Evolutionary conservation across 495 filamentous ascomycete species (phyloP), one percentile per base, ranked within the genome.

Genomic region (Letharia lupina): DNA sequence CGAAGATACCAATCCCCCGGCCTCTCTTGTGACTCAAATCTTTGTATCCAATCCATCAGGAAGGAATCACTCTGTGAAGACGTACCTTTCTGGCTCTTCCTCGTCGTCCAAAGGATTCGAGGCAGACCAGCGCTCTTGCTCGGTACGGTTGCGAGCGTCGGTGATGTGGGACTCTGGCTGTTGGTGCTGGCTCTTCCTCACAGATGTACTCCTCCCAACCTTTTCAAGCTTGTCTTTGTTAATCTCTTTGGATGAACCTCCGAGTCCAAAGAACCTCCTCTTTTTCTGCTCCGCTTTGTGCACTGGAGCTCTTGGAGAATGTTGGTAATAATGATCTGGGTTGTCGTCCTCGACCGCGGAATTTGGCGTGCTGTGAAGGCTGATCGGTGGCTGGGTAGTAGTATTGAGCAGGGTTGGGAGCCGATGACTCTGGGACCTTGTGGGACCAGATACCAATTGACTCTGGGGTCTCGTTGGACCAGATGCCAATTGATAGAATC

Each of bases 151-250:
- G 39, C 40, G 60, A 13, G 52, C 15, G 54, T 65, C 57, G 4
- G 45, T 40, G 50, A 67, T 57, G 35, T 69, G 61, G 35, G 66
- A 63, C 39, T 64, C 52, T 37, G 52, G 39, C 40, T 65, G 50
- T 39, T 67, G 50, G 28, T 52, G 31, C 41, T 67, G 64, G 20
- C 65, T 59, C 58, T 70, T 69, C 37, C 62, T 69, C 42, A 73
- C 67, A 3, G 71, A 73, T 68, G 69, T 69, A 31, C 64, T 68
- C 54, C 71, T 67, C 54, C 69, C 71, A 62, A 73, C 57, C 47
- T 70, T 67, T 57, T 64, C 57, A 50, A 57, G 37, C 41, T 56
- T 42, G 45, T 61, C 62, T 35, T 61, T 67, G 23, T 31, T 60
- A 41, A 52, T 20, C 31, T 73, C 71, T 61, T 67, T 70, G 8